Percentiles rank a stretch among this genome's conserved stretches.
phyloP scores from a whole-genome alignment of 2,329 filamentous ascomycete genomes.

The Dactylellina leptospora region DNA sequence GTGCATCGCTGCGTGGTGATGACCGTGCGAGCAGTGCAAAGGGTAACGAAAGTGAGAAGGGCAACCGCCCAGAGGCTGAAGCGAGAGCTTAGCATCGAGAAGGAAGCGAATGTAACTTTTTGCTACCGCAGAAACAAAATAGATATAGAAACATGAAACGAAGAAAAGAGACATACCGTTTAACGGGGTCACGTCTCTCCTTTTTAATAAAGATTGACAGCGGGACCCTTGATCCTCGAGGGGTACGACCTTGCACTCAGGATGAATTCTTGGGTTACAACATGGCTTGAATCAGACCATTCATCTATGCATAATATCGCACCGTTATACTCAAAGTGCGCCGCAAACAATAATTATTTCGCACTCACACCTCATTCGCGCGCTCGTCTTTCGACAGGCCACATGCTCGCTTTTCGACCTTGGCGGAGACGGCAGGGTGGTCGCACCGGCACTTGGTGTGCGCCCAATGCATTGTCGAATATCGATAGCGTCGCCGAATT shows the following conservation, averaged over 20 bases:
- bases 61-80: slow-evolving; percentile 24
- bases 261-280: slow-evolving; percentile 23
- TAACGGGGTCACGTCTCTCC: background rate
- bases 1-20: slow-evolving; percentile 29
- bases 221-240: background rate
- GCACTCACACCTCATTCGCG: background rate
- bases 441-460: background rate
- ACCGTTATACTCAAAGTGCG: background rate
- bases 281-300: slow-evolving; percentile 16
- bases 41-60: slow-evolving; percentile 27
- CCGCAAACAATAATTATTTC: background rate
- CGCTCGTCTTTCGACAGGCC: background rate
- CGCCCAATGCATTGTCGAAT: slow-evolving; percentile 1
- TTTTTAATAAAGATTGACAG: background rate
- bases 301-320: background rate
- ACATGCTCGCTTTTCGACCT: background rate
- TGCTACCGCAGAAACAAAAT: slow-evolving; percentile 11
- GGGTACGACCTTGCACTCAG: background rate
- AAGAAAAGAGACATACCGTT: background rate
- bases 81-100: slow-evolving; percentile 21
- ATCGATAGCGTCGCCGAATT: background rate
- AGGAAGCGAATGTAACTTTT: slow-evolving; percentile 16
- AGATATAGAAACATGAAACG: background rate
- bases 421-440: background rate
- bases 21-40: slow-evolving; percentile 19